phyloP scores from a whole-genome alignment of 2,329 filamentous ascomycete genomes.

The Apiospora arundinis region DNA sequence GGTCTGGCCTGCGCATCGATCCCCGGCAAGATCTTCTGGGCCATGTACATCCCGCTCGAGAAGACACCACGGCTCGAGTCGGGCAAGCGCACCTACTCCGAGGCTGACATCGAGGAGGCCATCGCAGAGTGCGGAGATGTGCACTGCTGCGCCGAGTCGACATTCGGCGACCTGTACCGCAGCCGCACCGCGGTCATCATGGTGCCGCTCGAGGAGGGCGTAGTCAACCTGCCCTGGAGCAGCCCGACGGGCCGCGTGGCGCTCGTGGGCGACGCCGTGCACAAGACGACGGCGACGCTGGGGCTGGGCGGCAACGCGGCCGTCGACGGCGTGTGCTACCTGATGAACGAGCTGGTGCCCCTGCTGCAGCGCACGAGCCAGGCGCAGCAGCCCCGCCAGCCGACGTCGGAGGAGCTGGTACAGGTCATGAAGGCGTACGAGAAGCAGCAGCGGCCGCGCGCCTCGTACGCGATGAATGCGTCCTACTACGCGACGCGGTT shows the following conservation, averaged over 20 bases:
- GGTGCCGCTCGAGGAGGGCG: constrained; percentile 30
- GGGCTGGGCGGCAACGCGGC: constrained; percentile 30
- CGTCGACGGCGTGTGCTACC: constrained; percentile 28
- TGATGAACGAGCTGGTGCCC: constrained; percentile 30
- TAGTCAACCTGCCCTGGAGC: constrained; percentile 28
- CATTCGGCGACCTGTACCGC: constrained; percentile 31
- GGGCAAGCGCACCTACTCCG: constrained; percentile 23
- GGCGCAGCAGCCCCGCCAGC: not conserved
- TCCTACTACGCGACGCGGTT: constrained; percentile 34
- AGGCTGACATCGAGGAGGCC: constrained; percentile 25
- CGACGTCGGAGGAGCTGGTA: constrained; percentile 27
- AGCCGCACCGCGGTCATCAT: constrained; percentile 25
- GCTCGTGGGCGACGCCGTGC: constrained; percentile 28
- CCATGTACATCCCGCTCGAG: constrained; percentile 8
- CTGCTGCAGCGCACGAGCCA: constrained; percentile 22
- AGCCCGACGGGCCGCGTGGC: constrained; percentile 26
- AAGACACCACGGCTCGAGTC: not conserved
- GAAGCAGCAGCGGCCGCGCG: constrained; percentile 31
- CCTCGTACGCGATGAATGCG: constrained; percentile 26
- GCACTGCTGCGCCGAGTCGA: constrained; percentile 31
- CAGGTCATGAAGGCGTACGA: constrained; percentile 30
- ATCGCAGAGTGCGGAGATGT: constrained; percentile 27
- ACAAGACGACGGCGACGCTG: constrained; percentile 31
- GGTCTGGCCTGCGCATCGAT: not conserved
- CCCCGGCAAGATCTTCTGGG: constrained; percentile 16